A percentile compares a stretch with the other conserved stretches of the same genome.
These are phyloP conservation scores for Digitaria exilis DNA, from an alignment of 202 grass and related monocot species.

Conservation along the genomic window DNA sequence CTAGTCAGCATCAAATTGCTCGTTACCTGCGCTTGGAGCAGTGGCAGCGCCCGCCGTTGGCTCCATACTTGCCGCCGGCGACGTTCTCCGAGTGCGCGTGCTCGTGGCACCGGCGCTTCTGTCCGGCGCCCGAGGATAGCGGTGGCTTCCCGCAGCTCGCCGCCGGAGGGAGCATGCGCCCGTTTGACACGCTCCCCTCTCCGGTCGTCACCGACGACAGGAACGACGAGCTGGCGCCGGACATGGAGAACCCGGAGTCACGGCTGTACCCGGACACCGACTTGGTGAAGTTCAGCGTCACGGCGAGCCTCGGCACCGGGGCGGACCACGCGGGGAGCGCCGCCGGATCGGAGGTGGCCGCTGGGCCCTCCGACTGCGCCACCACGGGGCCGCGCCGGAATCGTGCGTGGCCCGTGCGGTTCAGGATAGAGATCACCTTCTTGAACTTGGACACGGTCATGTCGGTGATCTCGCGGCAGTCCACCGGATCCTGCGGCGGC, in stretches of 20 bases:
- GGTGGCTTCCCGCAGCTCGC: slow-evolving; percentile 43
- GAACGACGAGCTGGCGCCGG: slow-evolving; percentile 56
- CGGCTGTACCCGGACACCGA: not conserved
- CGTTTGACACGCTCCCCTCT: slow-evolving; percentile 65
- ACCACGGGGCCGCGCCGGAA: slow-evolving; percentile 61
- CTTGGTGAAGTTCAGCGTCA: slow-evolving; percentile 54
- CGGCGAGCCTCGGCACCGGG: not conserved
- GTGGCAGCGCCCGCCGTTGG: slow-evolving; percentile 48
- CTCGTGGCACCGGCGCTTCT: slow-evolving; percentile 51
- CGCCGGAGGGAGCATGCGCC: slow-evolving; percentile 46
- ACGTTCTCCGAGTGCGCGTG: slow-evolving; percentile 56
- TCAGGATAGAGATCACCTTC: slow-evolving; percentile 64
- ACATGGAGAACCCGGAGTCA: slow-evolving; percentile 44
- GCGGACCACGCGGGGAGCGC: not conserved
- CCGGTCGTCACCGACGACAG: slow-evolving; percentile 50
- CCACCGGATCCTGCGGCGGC: slow-evolving; percentile 1
- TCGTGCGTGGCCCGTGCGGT: slow-evolving; percentile 70
- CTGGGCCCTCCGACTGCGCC: slow-evolving; percentile 41
- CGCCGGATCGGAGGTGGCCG: not conserved
- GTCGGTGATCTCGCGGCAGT: slow-evolving; percentile 61
- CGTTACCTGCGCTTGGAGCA: slow-evolving; percentile 50
- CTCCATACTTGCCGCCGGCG: slow-evolving; percentile 22
- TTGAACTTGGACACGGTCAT: slow-evolving; percentile 61
- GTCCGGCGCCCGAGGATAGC: slow-evolving; percentile 6
- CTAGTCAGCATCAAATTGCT: not conserved